Percentiles rank a stretch among this genome's conserved stretches.
Conservation (phyloP, 805 yeast genomes). For the Ogataea polymorpha region DNA sequence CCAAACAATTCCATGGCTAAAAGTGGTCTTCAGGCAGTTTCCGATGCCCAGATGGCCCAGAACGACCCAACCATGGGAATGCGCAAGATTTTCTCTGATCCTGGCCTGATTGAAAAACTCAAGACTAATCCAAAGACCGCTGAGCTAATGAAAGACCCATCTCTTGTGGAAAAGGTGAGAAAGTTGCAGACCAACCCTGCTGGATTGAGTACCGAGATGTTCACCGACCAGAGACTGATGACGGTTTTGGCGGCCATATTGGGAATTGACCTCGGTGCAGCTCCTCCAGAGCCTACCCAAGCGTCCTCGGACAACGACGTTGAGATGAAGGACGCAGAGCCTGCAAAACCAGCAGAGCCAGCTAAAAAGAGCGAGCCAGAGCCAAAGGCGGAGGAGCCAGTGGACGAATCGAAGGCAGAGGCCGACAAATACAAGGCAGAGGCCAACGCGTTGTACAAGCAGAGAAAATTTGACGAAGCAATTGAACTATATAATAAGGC, state of each 20-base stretch:
- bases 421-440: conserved; percentile 75
- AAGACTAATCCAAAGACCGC: conserved; percentile 83
- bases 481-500: conserved; percentile 84
- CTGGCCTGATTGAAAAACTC: conserved; percentile 70
- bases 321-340: conserved; percentile 30
- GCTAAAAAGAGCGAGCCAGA: conserved; percentile 28
- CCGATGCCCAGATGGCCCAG: conserved; percentile 42
- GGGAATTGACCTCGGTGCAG: conserved; percentile 68
- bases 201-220: conserved; percentile 64
- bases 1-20: conserved; percentile 81
- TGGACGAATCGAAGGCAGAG: conserved; percentile 40
- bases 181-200: conserved; percentile 69
- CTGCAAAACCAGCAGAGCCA: conserved; percentile 24
- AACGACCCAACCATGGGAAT: conserved; percentile 66
- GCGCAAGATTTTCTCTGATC: conserved; percentile 76
- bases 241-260: conserved; percentile 79
- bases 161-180: conserved; percentile 65
- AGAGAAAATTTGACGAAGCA: conserved; percentile 88
- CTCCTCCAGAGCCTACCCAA: conserved; percentile 18
- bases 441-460: conserved; percentile 85
- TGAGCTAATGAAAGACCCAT: conserved; percentile 83
- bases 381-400: conserved; percentile 13
- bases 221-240: conserved; percentile 84
- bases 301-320: conserved; percentile 25
- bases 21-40: conserved; percentile 72